Evolutionary conservation across 768 basidiomycete genomes (phyloP), one percentile per base, ranked within the genome.

Genomic region (Trametes cinnabarina): DNA sequence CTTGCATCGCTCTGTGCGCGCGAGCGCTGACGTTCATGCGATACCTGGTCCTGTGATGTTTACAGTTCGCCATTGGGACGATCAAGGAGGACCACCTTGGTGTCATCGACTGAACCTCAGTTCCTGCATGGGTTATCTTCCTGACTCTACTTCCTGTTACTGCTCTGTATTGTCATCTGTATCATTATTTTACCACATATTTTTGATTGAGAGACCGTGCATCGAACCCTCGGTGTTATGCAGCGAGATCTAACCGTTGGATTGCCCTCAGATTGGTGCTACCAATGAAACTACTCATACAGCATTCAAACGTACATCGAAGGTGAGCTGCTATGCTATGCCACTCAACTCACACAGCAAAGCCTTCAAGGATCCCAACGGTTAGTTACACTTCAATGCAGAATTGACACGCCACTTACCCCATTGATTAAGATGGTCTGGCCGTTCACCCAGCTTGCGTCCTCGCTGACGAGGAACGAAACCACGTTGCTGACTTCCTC

Each of bases 71-170:
- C 2, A 98, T 98, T 63, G 96, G 94, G 9, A 94, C 91, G 3
- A 97, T 98, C 73, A 99, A 98, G 76, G 96, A 98, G 72, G 96
- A 98, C 70, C 96, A 94, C 72, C 77, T 98, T 26, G 96, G 96
- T 46, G 92, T 96, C 51, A 92, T 95, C 66, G 92, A 92, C 61
- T 92, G 46, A 51, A 34, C 19, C 26, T n/a, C n/a, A n/a, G n/a
- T 43, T 22, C 20, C 15, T 11, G 14, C 47, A 39, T 0, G 43
- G 22, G 51, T 28, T 40, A 19, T 6, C 22, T 51, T 11, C 30
- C 28, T 30, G 42, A 23, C 35, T 49, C 22, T 22, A 49, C 32
- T 20, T 42, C 20, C 20, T 39, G 37, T 37, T 23, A 15, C 42
- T 19, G 61, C 60, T 64, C 25, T 58, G 59, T 64, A 61, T 55